A percentile compares a stretch with the other conserved stretches of the same genome.
These are phyloP conservation scores for Scleroderma bovista DNA, from an alignment of 768 basidiomycete species.

Conservation along the genomic window DNA sequence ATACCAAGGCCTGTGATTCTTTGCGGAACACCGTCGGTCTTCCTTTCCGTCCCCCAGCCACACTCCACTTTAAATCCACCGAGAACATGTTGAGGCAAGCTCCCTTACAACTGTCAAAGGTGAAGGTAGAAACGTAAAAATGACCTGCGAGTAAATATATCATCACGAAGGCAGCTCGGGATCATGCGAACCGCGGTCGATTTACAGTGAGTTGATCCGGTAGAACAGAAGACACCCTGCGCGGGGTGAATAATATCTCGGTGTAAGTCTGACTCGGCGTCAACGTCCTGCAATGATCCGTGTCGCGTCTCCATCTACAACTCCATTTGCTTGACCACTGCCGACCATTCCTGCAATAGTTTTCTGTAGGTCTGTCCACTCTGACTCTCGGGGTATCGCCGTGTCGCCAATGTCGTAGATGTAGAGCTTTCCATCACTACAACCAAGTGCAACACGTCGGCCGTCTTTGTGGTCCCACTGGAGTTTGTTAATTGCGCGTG, in stretches of 20 bases:
- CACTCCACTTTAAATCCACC: constrained; percentile 10
- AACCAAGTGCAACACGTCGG: constrained; percentile 82
- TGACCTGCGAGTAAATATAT: too few species aligned
- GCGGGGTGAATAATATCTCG: too few species aligned
- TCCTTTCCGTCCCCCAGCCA: background rate
- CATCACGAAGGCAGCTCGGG: too few species aligned
- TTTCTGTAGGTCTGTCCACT: constrained; percentile 93
- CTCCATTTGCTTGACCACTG: constrained; percentile 41
- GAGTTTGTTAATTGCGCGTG: constrained; percentile 89
- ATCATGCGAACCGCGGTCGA: too few species aligned
- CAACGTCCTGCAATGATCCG: constrained; percentile 33
- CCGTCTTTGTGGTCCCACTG: constrained; percentile 95
- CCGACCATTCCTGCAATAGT: constrained; percentile 65
- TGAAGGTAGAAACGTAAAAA: too few species aligned
- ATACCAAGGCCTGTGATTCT: background rate
- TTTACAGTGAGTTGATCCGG: too few species aligned
- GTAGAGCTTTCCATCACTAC: constrained; percentile 88
- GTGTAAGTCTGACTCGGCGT: too few species aligned
- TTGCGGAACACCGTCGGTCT: background rate
- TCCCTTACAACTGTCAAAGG: too few species aligned
- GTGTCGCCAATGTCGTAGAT: constrained; percentile 94
- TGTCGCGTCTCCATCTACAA: constrained; percentile 22
- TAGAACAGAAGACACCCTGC: too few species aligned
- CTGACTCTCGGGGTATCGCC: constrained; percentile 80
- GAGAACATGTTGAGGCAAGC: too few species aligned